These are phyloP conservation scores for Quercus bicolor DNA, from an alignment of 306 rosid species.

Conservation along the genomic window DNA sequence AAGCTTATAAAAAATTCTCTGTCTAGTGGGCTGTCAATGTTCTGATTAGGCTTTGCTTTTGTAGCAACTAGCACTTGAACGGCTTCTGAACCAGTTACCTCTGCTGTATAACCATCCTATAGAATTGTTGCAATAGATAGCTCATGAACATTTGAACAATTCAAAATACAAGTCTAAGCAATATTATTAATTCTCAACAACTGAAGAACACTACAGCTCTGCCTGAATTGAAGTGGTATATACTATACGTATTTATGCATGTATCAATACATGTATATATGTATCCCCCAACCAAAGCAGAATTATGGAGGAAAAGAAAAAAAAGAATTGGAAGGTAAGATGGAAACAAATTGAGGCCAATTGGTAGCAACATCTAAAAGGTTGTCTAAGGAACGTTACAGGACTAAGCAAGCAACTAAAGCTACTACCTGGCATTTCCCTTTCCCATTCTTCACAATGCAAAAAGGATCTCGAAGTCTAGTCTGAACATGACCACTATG, in stretches of 20 bases:
- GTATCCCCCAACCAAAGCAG: too few species aligned
- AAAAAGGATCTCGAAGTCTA: conserved; percentile 80
- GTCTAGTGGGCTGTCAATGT: conserved; percentile 47
- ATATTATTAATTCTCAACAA: background rate
- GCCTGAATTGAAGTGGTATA: too few species aligned
- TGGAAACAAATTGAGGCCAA: too few species aligned
- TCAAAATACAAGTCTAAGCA: background rate
- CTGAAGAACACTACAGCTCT: too few species aligned
- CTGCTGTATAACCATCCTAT: conserved; percentile 88
- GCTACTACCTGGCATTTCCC: conserved; percentile 75
- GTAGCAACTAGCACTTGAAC: conserved; percentile 80
- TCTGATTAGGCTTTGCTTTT: conserved; percentile 65
- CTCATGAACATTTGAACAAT: background rate
- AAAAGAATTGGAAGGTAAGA: too few species aligned
- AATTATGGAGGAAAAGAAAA: too few species aligned
- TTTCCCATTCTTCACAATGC: conserved; percentile 61
- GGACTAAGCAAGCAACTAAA: conserved; percentile 11
- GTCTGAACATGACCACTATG: conserved; percentile 86
- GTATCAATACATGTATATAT: background rate
- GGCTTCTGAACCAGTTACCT: conserved; percentile 55
- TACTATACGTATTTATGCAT: too few species aligned
- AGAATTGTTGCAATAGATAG: conserved; percentile 18
- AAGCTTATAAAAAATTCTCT: conserved; percentile 69
- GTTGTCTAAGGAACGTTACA: background rate
- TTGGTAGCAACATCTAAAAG: too few species aligned